Conservation (phyloP, 2,329 filamentous ascomycete genomes). For the Apiospora phragmitis region DNA sequence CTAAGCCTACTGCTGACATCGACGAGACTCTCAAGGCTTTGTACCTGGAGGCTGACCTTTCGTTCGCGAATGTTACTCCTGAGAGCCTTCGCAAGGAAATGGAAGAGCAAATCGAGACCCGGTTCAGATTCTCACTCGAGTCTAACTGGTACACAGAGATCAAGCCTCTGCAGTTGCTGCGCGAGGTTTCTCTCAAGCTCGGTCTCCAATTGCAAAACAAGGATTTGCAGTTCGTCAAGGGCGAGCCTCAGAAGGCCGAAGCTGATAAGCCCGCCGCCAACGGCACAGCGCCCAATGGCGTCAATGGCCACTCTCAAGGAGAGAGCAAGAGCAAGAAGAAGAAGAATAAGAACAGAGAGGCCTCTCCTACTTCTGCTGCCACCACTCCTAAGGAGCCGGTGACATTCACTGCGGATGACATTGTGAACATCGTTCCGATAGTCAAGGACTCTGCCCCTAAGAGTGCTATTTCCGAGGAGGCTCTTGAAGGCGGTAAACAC, state of each 20-base stretch:
- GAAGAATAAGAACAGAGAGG: conserved; percentile 59
- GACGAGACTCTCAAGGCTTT: conserved; percentile 73
- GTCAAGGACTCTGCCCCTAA: conserved; percentile 93
- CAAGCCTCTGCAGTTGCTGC: conserved; percentile 80
- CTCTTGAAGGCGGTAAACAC: conserved; percentile 91
- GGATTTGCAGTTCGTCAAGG: conserved; percentile 65
- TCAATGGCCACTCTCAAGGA: conserved; percentile 43
- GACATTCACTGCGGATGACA: conserved; percentile 81
- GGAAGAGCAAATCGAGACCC: conserved; percentile 66
- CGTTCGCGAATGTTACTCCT: conserved; percentile 78
- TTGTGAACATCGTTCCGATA: conserved; percentile 90
- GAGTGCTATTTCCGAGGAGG: conserved; percentile 90
- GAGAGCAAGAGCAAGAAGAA: conserved; percentile 61
- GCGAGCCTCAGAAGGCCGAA: conserved; percentile 30
- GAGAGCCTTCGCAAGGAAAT: conserved; percentile 70
- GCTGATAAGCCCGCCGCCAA: conserved; percentile 27
- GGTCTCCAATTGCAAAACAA: conserved; percentile 85
- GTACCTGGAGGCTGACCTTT: conserved; percentile 80
- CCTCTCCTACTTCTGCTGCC: conserved; percentile 48
- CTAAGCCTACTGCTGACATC: conserved; percentile 75
- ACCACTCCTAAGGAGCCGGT: conserved; percentile 41
- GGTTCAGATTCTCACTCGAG: conserved; percentile 76
- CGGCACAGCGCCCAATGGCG: conserved; percentile 33
- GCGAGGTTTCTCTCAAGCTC: conserved; percentile 85
- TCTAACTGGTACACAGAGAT: conserved; percentile 66